Evolutionary conservation across 805 yeast genomes (phyloP).

Genomic region (Saturnispora gosingensis): DNA sequence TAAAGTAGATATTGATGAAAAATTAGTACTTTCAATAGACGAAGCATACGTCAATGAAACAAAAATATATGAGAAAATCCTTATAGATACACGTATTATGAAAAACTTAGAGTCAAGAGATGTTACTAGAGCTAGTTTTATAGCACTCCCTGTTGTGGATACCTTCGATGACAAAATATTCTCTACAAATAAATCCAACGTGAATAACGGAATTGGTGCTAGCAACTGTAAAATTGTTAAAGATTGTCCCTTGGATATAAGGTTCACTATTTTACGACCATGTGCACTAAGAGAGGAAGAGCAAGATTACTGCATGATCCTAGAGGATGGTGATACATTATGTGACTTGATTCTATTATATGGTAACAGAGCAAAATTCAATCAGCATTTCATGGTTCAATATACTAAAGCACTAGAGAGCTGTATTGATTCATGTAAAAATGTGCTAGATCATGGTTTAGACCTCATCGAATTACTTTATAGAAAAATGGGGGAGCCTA

Average conservation of each 20-base stretch:
- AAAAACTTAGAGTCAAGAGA: slow-evolving; percentile 18
- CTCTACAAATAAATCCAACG: slow-evolving; percentile 6
- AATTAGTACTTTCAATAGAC: slow-evolving; percentile 34
- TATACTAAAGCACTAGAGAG: slow-evolving; percentile 29
- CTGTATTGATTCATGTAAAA: slow-evolving; percentile 30
- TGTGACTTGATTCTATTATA: slow-evolving; percentile 39
- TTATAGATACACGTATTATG: slow-evolving; percentile 23
- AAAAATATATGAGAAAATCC: slow-evolving; percentile 25
- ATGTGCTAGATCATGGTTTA: slow-evolving; percentile 30
- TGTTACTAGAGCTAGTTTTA: slow-evolving; percentile 17
- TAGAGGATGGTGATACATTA: slow-evolving; percentile 30
- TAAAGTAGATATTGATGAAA: slow-evolving; percentile 35
- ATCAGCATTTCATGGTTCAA: slow-evolving; percentile 40
- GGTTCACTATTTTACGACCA: slow-evolving; percentile 24
- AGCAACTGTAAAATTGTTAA: slow-evolving; percentile 15
- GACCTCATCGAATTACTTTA: slow-evolving; percentile 27
- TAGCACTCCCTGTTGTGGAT: slow-evolving; percentile 25
- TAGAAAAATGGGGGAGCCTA: slow-evolving; percentile 20
- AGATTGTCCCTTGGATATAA: slow-evolving; percentile 25
- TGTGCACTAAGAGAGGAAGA: slow-evolving; percentile 18
- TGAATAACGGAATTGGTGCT: slow-evolving; percentile 1
- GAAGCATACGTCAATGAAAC: slow-evolving; percentile 35
- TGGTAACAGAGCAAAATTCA: slow-evolving; percentile 41
- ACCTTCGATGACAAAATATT: not conserved
- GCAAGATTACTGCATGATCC: slow-evolving; percentile 21